These are phyloP conservation scores for Lentinula lateritia DNA, from an alignment of 768 basidiomycete genomes.

Conservation along the genomic window DNA sequence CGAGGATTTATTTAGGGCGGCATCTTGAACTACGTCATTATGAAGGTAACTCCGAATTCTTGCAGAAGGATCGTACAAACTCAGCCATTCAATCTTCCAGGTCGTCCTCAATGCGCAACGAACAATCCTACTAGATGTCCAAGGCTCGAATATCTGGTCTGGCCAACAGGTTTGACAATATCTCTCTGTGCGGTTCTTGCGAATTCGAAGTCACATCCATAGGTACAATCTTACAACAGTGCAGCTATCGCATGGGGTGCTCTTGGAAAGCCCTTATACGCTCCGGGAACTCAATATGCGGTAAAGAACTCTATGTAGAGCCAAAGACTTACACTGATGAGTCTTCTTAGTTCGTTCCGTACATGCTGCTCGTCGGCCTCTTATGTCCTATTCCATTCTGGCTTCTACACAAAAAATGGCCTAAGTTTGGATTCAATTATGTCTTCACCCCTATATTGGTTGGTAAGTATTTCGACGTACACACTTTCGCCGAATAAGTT, in stretches of 20 bases:
- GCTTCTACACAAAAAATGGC: slow-evolving; percentile 39
- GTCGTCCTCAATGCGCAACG: slow-evolving; percentile 27
- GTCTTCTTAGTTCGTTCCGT: slow-evolving; percentile 33
- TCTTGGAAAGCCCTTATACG: slow-evolving; percentile 41
- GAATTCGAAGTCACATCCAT: not conserved
- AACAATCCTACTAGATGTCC: slow-evolving; percentile 34
- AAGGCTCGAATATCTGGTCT: slow-evolving; percentile 51
- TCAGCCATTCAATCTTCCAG: slow-evolving; percentile 3
- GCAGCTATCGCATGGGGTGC: slow-evolving; percentile 53
- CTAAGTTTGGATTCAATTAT: slow-evolving; percentile 39
- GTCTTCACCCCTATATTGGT: slow-evolving; percentile 33
- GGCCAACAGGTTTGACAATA: slow-evolving; percentile 39
- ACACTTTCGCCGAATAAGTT: not conserved
- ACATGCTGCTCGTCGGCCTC: slow-evolving; percentile 40
- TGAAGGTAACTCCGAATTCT: slow-evolving; percentile 34
- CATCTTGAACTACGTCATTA: slow-evolving; percentile 44
- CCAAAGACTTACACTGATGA: not conserved
- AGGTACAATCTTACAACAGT: slow-evolving; percentile 43
- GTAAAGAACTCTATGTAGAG: slow-evolving; percentile 18
- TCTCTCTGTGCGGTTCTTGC: not conserved
- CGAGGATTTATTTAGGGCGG: slow-evolving; percentile 27
- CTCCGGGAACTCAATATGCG: slow-evolving; percentile 37
- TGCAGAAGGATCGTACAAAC: not conserved
- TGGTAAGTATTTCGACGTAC: slow-evolving; percentile 17
- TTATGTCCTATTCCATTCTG: slow-evolving; percentile 48